Percentiles rank a stretch among this genome's conserved stretches.
Evolutionary conservation across 75 land plant species (phyloP).

Genomic region (Ceratopteris richardii): DNA sequence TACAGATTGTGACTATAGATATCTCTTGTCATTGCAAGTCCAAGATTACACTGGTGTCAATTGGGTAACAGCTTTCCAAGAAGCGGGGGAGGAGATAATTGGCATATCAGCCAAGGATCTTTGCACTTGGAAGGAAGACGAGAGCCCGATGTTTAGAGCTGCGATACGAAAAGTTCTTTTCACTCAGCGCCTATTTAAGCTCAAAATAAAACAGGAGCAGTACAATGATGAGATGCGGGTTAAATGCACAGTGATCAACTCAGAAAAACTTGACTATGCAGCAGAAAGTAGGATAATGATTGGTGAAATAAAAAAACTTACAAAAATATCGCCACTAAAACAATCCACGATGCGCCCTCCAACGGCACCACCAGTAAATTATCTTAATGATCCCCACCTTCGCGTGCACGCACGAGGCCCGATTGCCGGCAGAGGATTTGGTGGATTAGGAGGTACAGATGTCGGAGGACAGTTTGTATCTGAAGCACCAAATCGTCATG

Average conservation of each 20-base stretch:
- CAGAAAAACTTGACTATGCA: conserved; percentile 64
- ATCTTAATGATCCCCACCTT: no score
- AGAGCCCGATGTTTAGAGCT: conserved; percentile 49
- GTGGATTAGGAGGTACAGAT: conserved; percentile 8
- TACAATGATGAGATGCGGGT: conserved; percentile 89
- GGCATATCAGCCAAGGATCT: conserved; percentile 78
- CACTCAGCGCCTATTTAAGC: conserved; percentile 55
- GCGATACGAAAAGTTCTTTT: conserved; percentile 47
- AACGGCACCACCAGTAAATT: not conserved
- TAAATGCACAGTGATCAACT: conserved; percentile 63
- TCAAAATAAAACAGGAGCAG: conserved; percentile 84
- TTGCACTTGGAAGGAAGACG: conserved; percentile 58
- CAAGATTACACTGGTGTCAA: conserved; percentile 91
- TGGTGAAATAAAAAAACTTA: conserved; percentile 41
- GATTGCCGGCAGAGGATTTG: no score
- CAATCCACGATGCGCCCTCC: not conserved
- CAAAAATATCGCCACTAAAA: conserved; percentile 13
- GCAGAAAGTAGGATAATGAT: conserved; percentile 54
- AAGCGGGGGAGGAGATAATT: conserved; percentile 77
- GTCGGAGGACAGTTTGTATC: not conserved
- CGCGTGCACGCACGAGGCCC: no score
- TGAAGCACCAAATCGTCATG: conserved; percentile 1
- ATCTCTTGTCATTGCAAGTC: conserved; percentile 74
- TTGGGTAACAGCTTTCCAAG: conserved; percentile 99
- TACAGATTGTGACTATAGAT: conserved; percentile 90